Base-by-base conservation (phyloP, 2,329 filamentous ascomycete genomes). In the Colletotrichum sp. region DNA sequence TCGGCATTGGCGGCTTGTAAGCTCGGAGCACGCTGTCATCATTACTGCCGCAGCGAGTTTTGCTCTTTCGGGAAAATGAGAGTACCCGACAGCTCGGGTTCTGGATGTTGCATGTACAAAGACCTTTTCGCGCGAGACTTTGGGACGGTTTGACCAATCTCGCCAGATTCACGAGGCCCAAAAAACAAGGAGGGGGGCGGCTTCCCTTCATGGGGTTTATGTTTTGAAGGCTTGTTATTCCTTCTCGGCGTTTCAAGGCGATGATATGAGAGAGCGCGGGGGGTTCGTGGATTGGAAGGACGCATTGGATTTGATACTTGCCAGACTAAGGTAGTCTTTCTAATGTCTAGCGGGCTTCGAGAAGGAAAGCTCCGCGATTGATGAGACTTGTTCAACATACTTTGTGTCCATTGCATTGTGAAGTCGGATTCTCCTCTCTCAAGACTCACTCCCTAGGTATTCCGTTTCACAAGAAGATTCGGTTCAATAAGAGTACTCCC, bases 1-100 rank as follows among this genome's bases (percentile, higher is more conserved):
- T 75, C 30, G 75, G 75, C 65, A 55, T 76, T 18, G 73, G 73
- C 58, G 70, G 73, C 56, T 66, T 75, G 38, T 76, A 55, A 67
- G 52, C 64, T 28, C 26, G 55, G 24, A 58, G 55, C 32, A 18
- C 30, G 21, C 21, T 15, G 32, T 28, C 21, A 16, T 64, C 38
- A 48, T 48, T 2, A n/a, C 38, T n/a, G 38, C 38, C 18, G 38
- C 18, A n/a, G 38, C 18, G 38, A 48, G 18, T n/a, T n/a, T 48
- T 21, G 18, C 38, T 48, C 18, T 48, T 48, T 21, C 18, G 38
- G 18, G 38, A n/a, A 3, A 12, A 48, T 48, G 38, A 48, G 38
- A 48, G 38, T 48, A 48, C 18, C 38, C 38, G 38, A 12, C 38
- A 48, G 13, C 32, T 36, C 34, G 21, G 36, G 62, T 43, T 48